Percentiles rank a stretch among this genome's conserved stretches.
Evolutionary conservation across 1,284 basidiomycete species (phyloP).

Genomic region (Pascua sp.): DNA sequence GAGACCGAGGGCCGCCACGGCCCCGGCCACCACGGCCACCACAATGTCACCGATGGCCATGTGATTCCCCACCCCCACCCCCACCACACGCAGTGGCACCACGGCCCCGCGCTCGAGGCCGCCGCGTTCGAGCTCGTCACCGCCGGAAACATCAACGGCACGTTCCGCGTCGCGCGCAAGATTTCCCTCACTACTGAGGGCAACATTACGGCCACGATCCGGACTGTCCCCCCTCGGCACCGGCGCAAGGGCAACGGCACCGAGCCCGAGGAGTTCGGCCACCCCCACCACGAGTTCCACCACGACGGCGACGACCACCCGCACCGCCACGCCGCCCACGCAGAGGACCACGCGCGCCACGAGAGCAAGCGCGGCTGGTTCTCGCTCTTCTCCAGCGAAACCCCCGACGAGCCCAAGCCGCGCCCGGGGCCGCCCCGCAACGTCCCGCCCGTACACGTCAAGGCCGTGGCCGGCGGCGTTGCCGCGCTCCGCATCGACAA

Average conservation of each 20-base stretch:
- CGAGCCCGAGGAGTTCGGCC: background rate
- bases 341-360: too few species aligned
- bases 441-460: conserved; percentile 22
- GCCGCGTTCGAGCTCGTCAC: conserved; percentile 21
- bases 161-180: conserved; percentile 21
- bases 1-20: too few species aligned
- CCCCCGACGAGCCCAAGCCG: conserved; percentile 8
- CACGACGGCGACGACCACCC: conserved; percentile 3
- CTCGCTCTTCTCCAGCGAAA: conserved; percentile 6
- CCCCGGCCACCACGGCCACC: too few species aligned
- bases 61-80: too few species aligned
- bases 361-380: conserved; percentile 5
- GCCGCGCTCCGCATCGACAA: conserved; percentile 5
- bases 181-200: conserved; percentile 5
- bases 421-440: conserved; percentile 26
- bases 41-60: too few species aligned
- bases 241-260: background rate
- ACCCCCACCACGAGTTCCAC: conserved; percentile 1
- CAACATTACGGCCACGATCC: conserved; percentile 2
- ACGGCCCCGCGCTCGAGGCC: conserved; percentile 12
- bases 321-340: conserved; percentile 4
- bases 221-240: too few species aligned
- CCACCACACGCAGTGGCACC: too few species aligned
- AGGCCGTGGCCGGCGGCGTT: conserved; percentile 30
- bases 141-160: conserved; percentile 19